These are phyloP conservation scores for Xylaria sp. DNA, from an alignment of 2,329 filamentous ascomycete genomes.

Conservation along the genomic window DNA sequence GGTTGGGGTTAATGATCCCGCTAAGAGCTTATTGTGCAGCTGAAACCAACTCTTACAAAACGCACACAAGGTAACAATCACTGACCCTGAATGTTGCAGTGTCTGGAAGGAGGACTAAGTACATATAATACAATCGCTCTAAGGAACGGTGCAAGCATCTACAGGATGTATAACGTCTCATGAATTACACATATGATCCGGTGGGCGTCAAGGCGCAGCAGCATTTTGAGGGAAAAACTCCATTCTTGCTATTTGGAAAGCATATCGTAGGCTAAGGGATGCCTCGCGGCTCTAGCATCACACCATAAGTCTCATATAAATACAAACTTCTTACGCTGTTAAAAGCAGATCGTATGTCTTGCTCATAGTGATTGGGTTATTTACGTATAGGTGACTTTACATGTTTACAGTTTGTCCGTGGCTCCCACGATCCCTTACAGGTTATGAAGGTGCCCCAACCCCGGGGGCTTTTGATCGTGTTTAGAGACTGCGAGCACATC, in stretches of 20 bases:
- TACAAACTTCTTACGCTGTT: not conserved
- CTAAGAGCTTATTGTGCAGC: conserved; percentile 5
- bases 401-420: not conserved
- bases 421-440: not conserved
- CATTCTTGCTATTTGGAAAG: conserved; percentile 15
- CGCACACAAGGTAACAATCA: conserved; percentile 3
- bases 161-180: conserved; percentile 5
- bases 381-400: not conserved
- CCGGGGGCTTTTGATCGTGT: too few relatives aligned
- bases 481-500: not conserved
- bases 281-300: conserved; percentile 10
- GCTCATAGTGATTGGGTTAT: conserved; percentile 1
- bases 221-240: conserved; percentile 8
- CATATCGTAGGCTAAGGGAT: conserved; percentile 6
- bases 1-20: not conserved
- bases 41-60: not conserved
- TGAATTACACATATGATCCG: conserved; percentile 29
- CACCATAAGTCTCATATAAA: not conserved
- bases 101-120: conserved; percentile 34
- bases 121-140: conserved; percentile 7
- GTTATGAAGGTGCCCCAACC: not conserved
- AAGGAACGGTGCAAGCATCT: conserved; percentile 3
- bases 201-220: conserved; percentile 14
- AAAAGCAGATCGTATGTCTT: not conserved
- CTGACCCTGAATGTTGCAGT: conserved; percentile 25